Conservation (phyloP, 495 filamentous ascomycete species). For the Hypoxylon fragiforme region DNA sequence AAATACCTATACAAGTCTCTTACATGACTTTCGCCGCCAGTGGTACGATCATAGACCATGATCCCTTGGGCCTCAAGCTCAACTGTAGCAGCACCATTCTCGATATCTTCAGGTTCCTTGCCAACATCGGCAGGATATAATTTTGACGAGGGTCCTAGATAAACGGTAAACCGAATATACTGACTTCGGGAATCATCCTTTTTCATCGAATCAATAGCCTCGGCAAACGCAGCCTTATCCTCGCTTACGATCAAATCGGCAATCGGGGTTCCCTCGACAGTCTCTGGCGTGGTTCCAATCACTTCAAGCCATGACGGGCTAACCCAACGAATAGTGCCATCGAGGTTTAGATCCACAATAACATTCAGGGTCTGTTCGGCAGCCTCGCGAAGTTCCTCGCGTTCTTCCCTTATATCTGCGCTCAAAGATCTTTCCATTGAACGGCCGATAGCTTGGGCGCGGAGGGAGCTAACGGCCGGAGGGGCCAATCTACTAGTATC, state of each 20-base stretch:
- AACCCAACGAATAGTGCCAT: slow-evolving; percentile 89
- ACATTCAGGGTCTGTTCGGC: slow-evolving; percentile 96
- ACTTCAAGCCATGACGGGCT: slow-evolving; percentile 97
- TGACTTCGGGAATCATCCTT: slow-evolving; percentile 91
- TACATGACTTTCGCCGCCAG: slow-evolving; percentile 88
- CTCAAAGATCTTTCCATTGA: slow-evolving; percentile 58
- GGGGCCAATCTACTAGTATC: slow-evolving; percentile 48
- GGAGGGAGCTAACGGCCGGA: slow-evolving; percentile 52
- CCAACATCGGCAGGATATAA: slow-evolving; percentile 55
- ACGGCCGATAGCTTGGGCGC: slow-evolving; percentile 46
- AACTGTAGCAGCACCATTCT: slow-evolving; percentile 57
- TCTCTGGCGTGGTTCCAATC: slow-evolving; percentile 73
- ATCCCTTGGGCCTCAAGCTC: slow-evolving; percentile 95
- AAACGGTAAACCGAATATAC: slow-evolving; percentile 82
- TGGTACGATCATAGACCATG: slow-evolving; percentile 90
- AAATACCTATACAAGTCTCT: slow-evolving; percentile 39
- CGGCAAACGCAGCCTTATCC: slow-evolving; percentile 74
- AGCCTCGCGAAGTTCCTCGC: slow-evolving; percentile 90
- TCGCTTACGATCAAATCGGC: slow-evolving; percentile 76
- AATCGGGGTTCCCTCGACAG: slow-evolving; percentile 76
- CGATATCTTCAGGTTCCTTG: slow-evolving; percentile 51
- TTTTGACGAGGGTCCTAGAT: slow-evolving; percentile 73
- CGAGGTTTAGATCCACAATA: slow-evolving; percentile 88
- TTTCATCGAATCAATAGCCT: slow-evolving; percentile 84
- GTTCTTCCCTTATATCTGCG: slow-evolving; percentile 66